Base-by-base conservation (phyloP, 164 flowering plant species). In the Paratinospora sagittata region DNA sequence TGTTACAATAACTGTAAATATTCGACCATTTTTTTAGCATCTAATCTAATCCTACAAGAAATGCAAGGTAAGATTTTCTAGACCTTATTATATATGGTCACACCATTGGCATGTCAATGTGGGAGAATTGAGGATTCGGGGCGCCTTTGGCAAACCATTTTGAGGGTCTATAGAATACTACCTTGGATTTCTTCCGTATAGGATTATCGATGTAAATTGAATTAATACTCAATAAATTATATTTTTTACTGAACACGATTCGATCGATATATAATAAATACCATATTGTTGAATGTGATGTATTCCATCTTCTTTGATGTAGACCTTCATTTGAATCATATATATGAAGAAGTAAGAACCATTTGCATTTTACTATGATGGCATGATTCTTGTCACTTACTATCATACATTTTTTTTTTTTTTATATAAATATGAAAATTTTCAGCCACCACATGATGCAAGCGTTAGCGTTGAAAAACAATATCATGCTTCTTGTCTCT, bases 1-100 rank as follows among this genome's bases (percentile, higher is more conserved):
- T 16, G 70, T 41, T 30, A 68, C 66, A 4, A 57, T 47, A 70
- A 77, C 60, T 77, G 80, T 73, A 77, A 70, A 73, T 77, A 77
- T 70, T 60, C 30, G 47, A 34, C 71, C 57, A 47, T 60, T 67
- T 60, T 73, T 62, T 73, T 26, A 60, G 49, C 71, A 45, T 68
- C 62, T 58, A 62, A 33, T 68, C 47, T 63, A 68, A 68, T 68
- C 63, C 47, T 55, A 58, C 19, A 8, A 30, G 9, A 21, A 58
- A 41, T 43, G 61, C 37, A 34, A 69, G 58, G 39, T 67, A 24
- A 27, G 21, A 24, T 67, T 45, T 47, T 55, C 61, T 55, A 55
- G 61, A 55, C 61, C 61, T n/a, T 23, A 30, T 2, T 4, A 30
- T 30, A 4, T 30, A 30, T 2, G 34, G 34, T 30, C 3, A 30